phyloP scores from a whole-genome alignment of 805 yeast genomes.

The Wickerhamiella azyma region DNA sequence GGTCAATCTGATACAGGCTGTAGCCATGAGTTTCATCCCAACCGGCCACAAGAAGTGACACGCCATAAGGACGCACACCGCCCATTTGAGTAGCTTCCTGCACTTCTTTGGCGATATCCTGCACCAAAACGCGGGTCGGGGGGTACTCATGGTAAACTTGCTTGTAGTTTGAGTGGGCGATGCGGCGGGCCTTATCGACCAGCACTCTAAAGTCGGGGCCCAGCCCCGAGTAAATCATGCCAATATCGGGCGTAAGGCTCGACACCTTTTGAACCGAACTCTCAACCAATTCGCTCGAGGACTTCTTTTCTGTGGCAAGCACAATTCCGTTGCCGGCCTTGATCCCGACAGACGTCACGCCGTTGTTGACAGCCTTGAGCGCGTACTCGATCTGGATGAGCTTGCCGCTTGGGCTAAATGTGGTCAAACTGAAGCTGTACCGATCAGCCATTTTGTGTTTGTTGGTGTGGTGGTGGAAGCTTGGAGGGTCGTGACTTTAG shows the following conservation, averaged over 20 bases:
- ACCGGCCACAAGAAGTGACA: slow-evolving; percentile 86
- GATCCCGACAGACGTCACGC: slow-evolving; percentile 93
- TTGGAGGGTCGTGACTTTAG: slow-evolving; percentile 2
- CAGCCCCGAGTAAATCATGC: slow-evolving; percentile 96
- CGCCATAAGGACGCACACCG: slow-evolving; percentile 98
- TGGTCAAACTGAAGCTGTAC: slow-evolving; percentile 92
- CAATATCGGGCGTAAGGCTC: slow-evolving; percentile 83
- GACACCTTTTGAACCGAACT: slow-evolving; percentile 68
- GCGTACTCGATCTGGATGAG: slow-evolving; percentile 97
- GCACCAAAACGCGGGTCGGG: slow-evolving; percentile 84
- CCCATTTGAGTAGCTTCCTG: slow-evolving; percentile 98
- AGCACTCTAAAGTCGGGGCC: slow-evolving; percentile 96
- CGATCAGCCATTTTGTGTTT: slow-evolving; percentile 90
- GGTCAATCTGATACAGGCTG: slow-evolving; percentile 92
- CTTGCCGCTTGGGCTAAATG: slow-evolving; percentile 97
- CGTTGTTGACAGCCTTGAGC: slow-evolving; percentile 91
- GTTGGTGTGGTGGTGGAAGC: no score
- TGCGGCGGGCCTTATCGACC: slow-evolving; percentile 84
- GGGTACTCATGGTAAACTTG: slow-evolving; percentile 94
- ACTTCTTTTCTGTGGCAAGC: slow-evolving; percentile 89
- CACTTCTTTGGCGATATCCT: slow-evolving; percentile 90
- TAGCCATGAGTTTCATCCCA: slow-evolving; percentile 66
- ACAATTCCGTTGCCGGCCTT: slow-evolving; percentile 92
- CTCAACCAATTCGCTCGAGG: slow-evolving; percentile 64
- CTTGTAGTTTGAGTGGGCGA: slow-evolving; percentile 85